A percentile compares a stretch with the other conserved stretches of the same genome.
Conservation (phyloP, 108 stramenopile species). For the Cyclostephanos tholiformis region DNA sequence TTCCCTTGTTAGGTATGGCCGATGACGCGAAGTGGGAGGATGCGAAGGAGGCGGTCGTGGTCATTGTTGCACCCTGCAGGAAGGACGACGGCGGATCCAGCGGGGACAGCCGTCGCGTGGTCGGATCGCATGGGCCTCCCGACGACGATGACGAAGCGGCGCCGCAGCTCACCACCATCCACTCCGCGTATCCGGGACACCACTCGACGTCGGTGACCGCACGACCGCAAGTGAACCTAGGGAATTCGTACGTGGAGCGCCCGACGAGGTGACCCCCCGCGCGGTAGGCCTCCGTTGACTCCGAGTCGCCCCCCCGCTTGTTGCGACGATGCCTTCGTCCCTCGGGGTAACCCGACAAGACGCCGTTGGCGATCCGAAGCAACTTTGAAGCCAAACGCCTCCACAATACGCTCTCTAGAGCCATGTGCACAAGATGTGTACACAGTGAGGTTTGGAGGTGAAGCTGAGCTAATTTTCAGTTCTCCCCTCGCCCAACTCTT, state of each 20-base stretch:
- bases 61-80: constrained; percentile 38
- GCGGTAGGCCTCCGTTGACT: constrained; percentile 28
- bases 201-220: constrained; percentile 84
- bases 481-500: no score
- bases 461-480: no score
- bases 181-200: constrained; percentile 83
- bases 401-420: no score
- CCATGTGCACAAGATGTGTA: no score
- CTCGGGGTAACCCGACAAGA: neutral
- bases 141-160: constrained; percentile 39
- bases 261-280: constrained; percentile 58
- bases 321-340: neutral
- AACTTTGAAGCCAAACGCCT: no score
- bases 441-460: no score
- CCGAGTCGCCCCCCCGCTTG: neutral
- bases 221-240: constrained; percentile 69
- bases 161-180: constrained; percentile 73
- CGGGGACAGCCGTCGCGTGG: constrained; percentile 52
- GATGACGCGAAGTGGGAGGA: constrained; percentile 9
- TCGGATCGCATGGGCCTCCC: constrained; percentile 40
- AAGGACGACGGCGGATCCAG: constrained; percentile 72
- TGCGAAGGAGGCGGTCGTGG: constrained; percentile 9
- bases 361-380: neutral
- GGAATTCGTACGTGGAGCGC: constrained; percentile 66
- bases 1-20: constrained; percentile 58